Evolutionary conservation across 2,329 filamentous ascomycete genomes (phyloP), one percentile per base, ranked within the genome.

Genomic region (Cladosporium sp.): DNA sequence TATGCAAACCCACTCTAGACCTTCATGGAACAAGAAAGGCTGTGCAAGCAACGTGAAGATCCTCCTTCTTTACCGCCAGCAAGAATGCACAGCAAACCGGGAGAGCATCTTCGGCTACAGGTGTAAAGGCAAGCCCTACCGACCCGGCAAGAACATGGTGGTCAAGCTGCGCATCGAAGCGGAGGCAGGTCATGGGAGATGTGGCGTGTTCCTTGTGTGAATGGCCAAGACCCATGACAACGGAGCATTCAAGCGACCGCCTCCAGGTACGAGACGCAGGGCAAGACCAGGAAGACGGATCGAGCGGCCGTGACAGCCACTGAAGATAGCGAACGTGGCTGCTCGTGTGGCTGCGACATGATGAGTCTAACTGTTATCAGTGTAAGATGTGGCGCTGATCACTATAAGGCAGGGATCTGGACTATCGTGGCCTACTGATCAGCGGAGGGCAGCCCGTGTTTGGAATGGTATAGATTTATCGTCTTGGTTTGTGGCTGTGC

Each of bases 401-500:
- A 42, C 37, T 55, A 36, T 34, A 43, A n/a, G 22, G 22, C 22
- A 55, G 40, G 25, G 38, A 43, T 55, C 51, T 55, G 39, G 51
- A 22, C 38, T 22, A 30, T 36, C 19, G 36, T 51, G 19, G 49
- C 49, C 49, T 14, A 25, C 38, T 37, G 51, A 55, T 55, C 38
- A 43, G 51, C 51, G 39, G 39, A 22, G 2, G 2, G 14, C 14
- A 34, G 28, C 39, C 38, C 28, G 4, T 5, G 6, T 36, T 20
- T n/a, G 51, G 38, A 37, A 15, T 30, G 28, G 28, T 45, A 42
- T 19, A 55, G 17, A 34, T n/a, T 3, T 17, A 15, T 19, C 9
- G 43, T 55, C 51, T 55, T 55, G 51, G 51, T 19, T 14, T 36
- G 51, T 36, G 36, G 49, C 34, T n/a, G 49, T 51, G 49, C 30